Evolutionary conservation across 345 rosid species (phyloP).

Genomic region (Erysimum cheiranthoides): DNA sequence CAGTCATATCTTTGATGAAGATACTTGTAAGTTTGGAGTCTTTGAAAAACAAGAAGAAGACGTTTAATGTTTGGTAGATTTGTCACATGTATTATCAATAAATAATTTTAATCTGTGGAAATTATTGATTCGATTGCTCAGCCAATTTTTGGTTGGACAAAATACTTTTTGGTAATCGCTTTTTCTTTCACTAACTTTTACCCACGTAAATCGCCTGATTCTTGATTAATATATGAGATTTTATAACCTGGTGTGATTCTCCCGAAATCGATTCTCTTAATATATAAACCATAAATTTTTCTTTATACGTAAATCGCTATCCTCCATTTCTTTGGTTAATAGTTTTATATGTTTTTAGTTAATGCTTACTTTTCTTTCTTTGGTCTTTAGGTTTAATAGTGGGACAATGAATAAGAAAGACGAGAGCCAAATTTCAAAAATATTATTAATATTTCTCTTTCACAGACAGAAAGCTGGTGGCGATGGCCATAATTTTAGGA

Average conservation of each 20-base stretch:
- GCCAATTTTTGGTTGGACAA: constrained; percentile 30
- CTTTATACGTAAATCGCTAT: constrained; percentile 33
- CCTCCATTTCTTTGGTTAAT: constrained; percentile 28
- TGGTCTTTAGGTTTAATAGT: constrained; percentile 43
- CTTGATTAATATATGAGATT: constrained; percentile 38
- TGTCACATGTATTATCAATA: neutral
- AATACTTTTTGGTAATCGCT: constrained; percentile 19
- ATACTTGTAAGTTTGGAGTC: neutral
- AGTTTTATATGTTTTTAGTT: constrained; percentile 29
- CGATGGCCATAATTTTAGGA: constrained; percentile 41
- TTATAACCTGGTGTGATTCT: constrained; percentile 35
- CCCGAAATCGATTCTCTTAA: constrained; percentile 15
- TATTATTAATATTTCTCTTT: constrained; percentile 20
- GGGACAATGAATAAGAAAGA: constrained; percentile 42
- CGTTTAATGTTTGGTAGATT: constrained; percentile 8
- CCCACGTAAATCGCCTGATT: constrained; percentile 39
- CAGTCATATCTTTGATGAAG: neutral
- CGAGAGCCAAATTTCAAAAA: constrained; percentile 42
- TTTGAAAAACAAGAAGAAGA: neutral
- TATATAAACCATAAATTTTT: neutral
- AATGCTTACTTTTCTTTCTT: constrained; percentile 41
- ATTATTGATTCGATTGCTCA: constrained; percentile 37
- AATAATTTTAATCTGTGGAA: neutral
- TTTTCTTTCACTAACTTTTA: constrained; percentile 39
- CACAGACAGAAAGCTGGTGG: constrained; percentile 35